A percentile compares a stretch with the other conserved stretches of the same genome.
phyloP scores from a whole-genome alignment of 1,284 basidiomycete species.

The Rhodotorula mucilaginosa region DNA sequence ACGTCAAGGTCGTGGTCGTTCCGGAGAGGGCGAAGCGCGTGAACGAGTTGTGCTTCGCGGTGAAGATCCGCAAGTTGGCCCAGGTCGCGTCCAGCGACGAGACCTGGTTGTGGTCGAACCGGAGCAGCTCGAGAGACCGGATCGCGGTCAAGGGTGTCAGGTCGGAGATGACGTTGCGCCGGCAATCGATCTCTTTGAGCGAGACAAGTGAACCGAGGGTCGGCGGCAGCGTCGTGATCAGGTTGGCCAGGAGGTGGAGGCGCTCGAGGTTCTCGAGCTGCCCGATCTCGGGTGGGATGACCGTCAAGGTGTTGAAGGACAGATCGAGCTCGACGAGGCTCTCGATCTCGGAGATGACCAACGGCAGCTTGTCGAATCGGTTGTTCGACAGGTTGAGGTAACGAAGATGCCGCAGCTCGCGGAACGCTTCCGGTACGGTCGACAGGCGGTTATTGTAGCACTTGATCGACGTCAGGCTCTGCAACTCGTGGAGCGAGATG shows the following conservation, averaged over 20 bases:
- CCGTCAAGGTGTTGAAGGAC: constrained; percentile 87
- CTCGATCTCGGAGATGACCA: constrained; percentile 70
- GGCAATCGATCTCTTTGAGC: constrained; percentile 72
- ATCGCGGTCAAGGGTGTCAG: constrained; percentile 67
- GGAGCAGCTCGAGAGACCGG: constrained; percentile 65
- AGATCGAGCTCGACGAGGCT: constrained; percentile 82
- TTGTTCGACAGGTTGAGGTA: constrained; percentile 96
- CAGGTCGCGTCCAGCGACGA: constrained; percentile 65
- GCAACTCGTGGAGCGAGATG: constrained; percentile 74
- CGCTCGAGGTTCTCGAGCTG: constrained; percentile 67
- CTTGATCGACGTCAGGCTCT: constrained; percentile 68
- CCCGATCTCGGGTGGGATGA: constrained; percentile 77
- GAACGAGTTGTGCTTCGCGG: constrained; percentile 61
- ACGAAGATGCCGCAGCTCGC: constrained; percentile 66
- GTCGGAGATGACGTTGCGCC: constrained; percentile 77
- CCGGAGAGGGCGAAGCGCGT: constrained; percentile 55
- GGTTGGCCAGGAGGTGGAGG: constrained; percentile 85
- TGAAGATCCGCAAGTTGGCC: constrained; percentile 53
- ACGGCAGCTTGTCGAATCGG: constrained; percentile 79
- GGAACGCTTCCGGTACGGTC: constrained; percentile 80
- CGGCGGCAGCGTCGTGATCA: constrained; percentile 71
- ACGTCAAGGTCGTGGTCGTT: constrained; percentile 68
- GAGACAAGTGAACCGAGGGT: constrained; percentile 63
- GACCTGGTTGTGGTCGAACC: constrained; percentile 76
- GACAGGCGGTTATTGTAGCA: constrained; percentile 92